Evolutionary conservation across 257 asterid species (phyloP).

Genomic region (Osmanthus fragrans): DNA sequence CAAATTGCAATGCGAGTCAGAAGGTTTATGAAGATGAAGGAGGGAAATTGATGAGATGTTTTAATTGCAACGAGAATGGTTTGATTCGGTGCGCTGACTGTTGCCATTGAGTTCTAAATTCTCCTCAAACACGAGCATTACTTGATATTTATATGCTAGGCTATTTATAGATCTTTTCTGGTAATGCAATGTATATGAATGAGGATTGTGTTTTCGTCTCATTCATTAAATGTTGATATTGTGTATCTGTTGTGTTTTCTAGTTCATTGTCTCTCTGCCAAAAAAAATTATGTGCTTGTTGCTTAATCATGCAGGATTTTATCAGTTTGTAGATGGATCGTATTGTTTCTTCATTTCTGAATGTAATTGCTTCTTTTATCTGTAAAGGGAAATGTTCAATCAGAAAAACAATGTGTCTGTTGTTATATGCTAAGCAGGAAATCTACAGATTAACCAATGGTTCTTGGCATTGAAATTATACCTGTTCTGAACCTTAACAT

Average conservation of each 20-base stretch:
- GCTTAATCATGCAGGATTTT: slow-evolving; percentile 12
- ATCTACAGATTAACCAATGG: neutral
- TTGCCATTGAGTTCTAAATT: slow-evolving; percentile 23
- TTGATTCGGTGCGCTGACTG: slow-evolving; percentile 34
- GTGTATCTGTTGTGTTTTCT: slow-evolving; percentile 21
- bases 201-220: neutral
- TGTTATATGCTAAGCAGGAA: no score
- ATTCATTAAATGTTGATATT: slow-evolving; percentile 35
- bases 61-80: slow-evolving; percentile 37
- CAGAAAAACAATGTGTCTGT: no score
- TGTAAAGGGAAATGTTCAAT: neutral
- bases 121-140: neutral
- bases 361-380: slow-evolving; percentile 1
- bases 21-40: slow-evolving; percentile 20
- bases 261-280: neutral
- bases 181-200: slow-evolving; percentile 20
- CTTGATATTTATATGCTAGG: slow-evolving; percentile 4
- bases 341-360: slow-evolving; percentile 1
- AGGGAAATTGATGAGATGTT: slow-evolving; percentile 28
- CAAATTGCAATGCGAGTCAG: slow-evolving; percentile 20
- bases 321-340: slow-evolving; percentile 5
- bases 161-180: slow-evolving; percentile 21
- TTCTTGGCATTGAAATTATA: neutral
- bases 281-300: slow-evolving; percentile 10
- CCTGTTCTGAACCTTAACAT: neutral